Evolutionary conservation across 139 green algal species (phyloP), one percentile per base, ranked within the genome.

Genomic region (Deuterostichococcus epilithicus): DNA sequence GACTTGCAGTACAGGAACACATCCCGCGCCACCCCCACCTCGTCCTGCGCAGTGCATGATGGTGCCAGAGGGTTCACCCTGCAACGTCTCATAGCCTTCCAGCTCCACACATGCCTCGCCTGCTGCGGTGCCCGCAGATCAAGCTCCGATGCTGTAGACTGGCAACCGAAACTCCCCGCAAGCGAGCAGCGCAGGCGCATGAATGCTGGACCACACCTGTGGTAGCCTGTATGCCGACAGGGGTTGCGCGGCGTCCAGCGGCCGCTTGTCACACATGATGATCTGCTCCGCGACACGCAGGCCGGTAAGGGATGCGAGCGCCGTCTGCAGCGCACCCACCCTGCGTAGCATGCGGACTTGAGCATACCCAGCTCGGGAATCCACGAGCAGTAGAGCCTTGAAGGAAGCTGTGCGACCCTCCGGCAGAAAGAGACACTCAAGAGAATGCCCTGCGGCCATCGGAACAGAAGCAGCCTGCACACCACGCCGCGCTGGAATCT

Each of bases 281-380:
- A 98, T 94, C 75, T 98, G 94, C 47, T 98, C 94, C 0, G 69
- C 70, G 1, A 85, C 65, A 0, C 84, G 71, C 4, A 96, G 85
- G 37, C 83, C 89, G 0, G 91, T 95, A 25, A 96, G 86, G 0
- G 87, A 74, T 6, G 87, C 88, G 63, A 98, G 80, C 38, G 88
- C 86, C 26, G 90, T 75, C 81, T 96, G 90, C 33, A 98, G 83
- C 0, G 83, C 84, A 28, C 93, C 92, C 35, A 96, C 89, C 68
- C 92, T 97, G 88, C 73, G n/a, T n/a, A 76, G 33, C 0, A 26
- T 32, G 63, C 3, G 52, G 68, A 36, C 2, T 13, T 75, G 65
- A 35, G 5, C n/a, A n/a, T n/a, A n/a, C n/a, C n/a, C n/a, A n/a
- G n/a, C n/a, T n/a, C n/a, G n/a, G n/a, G n/a, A n/a, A n/a, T n/a